phyloP scores from a whole-genome alignment of 148 eudicot species.

The Vaccinium macrocarpon region DNA sequence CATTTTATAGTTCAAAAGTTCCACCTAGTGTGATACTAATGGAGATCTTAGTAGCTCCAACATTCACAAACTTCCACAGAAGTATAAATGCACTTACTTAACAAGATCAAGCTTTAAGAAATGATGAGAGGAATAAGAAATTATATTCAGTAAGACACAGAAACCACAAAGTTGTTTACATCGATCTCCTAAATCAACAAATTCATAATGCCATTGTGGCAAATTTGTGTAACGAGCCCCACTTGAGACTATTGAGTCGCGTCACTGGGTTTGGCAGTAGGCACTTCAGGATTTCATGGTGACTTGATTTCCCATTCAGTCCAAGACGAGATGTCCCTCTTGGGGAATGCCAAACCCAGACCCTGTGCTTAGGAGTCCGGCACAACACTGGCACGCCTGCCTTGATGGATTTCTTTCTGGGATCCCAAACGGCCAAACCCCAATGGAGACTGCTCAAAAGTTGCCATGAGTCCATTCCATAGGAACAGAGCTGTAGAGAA shows the following conservation, averaged over 20 bases:
- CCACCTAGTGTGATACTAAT: not conserved
- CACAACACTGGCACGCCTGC: not conserved
- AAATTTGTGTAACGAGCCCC: too few relatives aligned
- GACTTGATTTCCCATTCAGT: not conserved
- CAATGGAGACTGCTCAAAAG: too few relatives aligned
- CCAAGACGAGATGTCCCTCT: not conserved
- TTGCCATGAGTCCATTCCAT: too few relatives aligned
- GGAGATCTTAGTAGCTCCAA: not conserved
- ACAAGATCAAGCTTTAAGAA: not conserved
- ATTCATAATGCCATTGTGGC: too few relatives aligned
- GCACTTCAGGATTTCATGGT: too few relatives aligned
- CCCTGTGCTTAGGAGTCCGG: not conserved
- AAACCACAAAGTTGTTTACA: not conserved
- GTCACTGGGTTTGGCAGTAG: too few relatives aligned
- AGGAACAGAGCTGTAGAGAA: too few relatives aligned
- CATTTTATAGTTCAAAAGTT: not conserved
- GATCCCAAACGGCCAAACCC: too few relatives aligned
- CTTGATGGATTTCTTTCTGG: too few relatives aligned
- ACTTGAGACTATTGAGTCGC: too few relatives aligned
- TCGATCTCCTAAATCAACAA: not conserved
- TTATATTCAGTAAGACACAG: too few relatives aligned
- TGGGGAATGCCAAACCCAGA: not conserved
- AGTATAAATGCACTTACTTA: not conserved
- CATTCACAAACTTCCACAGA: not conserved
- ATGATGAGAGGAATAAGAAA: slow-evolving; percentile 10